Percentiles rank a stretch among this genome's conserved stretches.
Evolutionary conservation across 2,329 filamentous ascomycete genomes (phyloP).

Genomic region (Ampelomyces quisqualis): DNA sequence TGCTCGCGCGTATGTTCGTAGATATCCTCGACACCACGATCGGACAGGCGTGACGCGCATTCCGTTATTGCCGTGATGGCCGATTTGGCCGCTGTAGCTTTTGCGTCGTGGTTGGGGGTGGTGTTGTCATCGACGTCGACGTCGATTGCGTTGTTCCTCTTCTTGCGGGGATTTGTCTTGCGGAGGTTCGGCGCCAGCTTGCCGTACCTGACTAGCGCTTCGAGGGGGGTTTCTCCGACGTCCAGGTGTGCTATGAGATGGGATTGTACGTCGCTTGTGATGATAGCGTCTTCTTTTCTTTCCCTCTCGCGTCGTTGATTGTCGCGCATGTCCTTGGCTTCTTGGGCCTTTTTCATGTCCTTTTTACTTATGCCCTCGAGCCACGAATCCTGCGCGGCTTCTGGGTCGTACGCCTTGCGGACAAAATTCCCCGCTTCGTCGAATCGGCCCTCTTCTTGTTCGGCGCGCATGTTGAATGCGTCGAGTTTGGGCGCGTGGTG

Average conservation of each 20-base stretch:
- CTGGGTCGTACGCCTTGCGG: slow-evolving; percentile 82
- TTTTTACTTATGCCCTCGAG: slow-evolving; percentile 90
- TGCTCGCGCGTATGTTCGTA: slow-evolving; percentile 87
- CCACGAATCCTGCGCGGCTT: slow-evolving; percentile 90
- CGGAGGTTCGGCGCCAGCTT: slow-evolving; percentile 55
- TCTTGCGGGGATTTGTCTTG: slow-evolving; percentile 45
- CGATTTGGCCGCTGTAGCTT: slow-evolving; percentile 67
- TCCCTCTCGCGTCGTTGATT: slow-evolving; percentile 71
- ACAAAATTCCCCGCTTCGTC: slow-evolving; percentile 91
- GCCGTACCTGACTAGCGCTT: slow-evolving; percentile 80
- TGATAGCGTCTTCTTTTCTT: slow-evolving; percentile 70
- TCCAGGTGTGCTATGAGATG: slow-evolving; percentile 73
- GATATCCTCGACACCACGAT: slow-evolving; percentile 80
- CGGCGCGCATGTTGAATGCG: slow-evolving; percentile 88
- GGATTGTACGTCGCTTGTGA: slow-evolving; percentile 72
- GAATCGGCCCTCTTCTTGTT: slow-evolving; percentile 90
- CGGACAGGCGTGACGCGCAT: slow-evolving; percentile 82
- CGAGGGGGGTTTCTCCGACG: slow-evolving; percentile 79
- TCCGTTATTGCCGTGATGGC: slow-evolving; percentile 82
- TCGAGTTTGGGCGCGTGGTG: slow-evolving; percentile 91
- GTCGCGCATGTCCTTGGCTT: slow-evolving; percentile 83
- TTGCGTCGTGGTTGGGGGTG: slow-evolving; percentile 61
- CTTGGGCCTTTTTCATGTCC: slow-evolving; percentile 84
- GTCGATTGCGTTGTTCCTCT: slow-evolving; percentile 63
- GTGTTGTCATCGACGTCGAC: slow-evolving; percentile 58